phyloP scores from a whole-genome alignment of 768 basidiomycete genomes.

The Mycena latifolia region DNA sequence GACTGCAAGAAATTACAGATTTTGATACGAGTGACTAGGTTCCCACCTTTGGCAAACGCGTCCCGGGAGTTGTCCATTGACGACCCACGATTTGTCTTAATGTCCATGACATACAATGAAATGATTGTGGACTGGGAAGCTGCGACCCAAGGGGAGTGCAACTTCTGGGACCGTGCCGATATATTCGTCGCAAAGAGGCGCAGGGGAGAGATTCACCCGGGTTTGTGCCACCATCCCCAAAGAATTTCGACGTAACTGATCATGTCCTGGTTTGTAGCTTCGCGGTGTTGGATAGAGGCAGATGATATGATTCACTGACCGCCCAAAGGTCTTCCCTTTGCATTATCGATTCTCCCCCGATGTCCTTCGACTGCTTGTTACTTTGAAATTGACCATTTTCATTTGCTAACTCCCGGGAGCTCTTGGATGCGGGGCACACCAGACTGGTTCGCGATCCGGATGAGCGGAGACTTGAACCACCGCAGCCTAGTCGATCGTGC shows the following conservation, averaged over 20 bases:
- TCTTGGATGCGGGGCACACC: too few relatives aligned
- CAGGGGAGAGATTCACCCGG: not conserved
- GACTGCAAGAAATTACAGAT: not conserved
- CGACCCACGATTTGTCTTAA: not conserved
- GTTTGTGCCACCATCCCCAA: not conserved
- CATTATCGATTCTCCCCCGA: too few relatives aligned
- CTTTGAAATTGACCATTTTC: too few relatives aligned
- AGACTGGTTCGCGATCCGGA: too few relatives aligned
- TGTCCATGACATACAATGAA: not conserved
- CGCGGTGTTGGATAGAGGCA: conserved; percentile 1
- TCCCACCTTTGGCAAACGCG: too few relatives aligned
- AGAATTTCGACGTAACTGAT: too few relatives aligned
- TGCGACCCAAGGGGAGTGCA: not conserved
- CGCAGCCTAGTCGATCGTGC: too few relatives aligned
- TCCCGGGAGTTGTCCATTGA: not conserved
- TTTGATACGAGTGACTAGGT: not conserved
- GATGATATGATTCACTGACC: too few relatives aligned
- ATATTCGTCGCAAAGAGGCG: not conserved
- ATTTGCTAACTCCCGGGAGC: too few relatives aligned
- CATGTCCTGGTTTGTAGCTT: not conserved
- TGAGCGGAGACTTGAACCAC: too few relatives aligned
- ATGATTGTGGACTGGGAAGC: not conserved
- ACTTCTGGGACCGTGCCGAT: not conserved
- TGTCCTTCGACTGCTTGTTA: too few relatives aligned
- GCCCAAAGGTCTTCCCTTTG: too few relatives aligned